phyloP scores from a whole-genome alignment of 2,329 filamentous ascomycete genomes.

The Myriosclerotinia duriaeana region DNA sequence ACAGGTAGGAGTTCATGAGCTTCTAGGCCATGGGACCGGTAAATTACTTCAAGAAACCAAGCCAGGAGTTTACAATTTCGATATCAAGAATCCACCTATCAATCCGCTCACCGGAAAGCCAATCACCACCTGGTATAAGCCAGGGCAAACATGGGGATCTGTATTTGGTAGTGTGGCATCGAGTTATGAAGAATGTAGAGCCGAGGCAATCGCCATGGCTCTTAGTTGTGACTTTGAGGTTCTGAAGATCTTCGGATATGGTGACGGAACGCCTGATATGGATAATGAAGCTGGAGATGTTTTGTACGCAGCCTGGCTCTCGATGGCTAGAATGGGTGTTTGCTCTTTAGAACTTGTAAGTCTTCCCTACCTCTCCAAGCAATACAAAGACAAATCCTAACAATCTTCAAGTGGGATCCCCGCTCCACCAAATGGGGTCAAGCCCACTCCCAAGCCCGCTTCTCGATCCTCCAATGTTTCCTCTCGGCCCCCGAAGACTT shows the following conservation, averaged over 20 bases:
- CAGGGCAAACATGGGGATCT: conserved; percentile 90
- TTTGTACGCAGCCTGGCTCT: conserved; percentile 82
- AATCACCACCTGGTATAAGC: conserved; percentile 86
- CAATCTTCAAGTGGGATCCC: conserved; percentile 68
- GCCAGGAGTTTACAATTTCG: conserved; percentile 83
- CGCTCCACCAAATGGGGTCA: conserved; percentile 91
- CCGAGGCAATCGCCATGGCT: conserved; percentile 91
- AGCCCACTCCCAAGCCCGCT: conserved; percentile 86
- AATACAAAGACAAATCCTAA: neutral
- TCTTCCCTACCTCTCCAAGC: neutral
- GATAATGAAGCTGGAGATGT: conserved; percentile 78
- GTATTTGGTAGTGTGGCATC: conserved; percentile 87
- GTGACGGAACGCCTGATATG: conserved; percentile 72
- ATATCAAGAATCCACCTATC: conserved; percentile 74
- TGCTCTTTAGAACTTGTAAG: conserved; percentile 72
- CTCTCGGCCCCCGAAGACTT: conserved; percentile 83
- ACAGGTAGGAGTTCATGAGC: conserved; percentile 91
- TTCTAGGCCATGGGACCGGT: conserved; percentile 85
- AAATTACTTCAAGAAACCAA: conserved; percentile 90
- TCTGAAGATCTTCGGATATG: conserved; percentile 88
- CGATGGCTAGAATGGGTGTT: conserved; percentile 92
- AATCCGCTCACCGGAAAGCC: conserved; percentile 78
- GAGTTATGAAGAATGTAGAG: conserved; percentile 91
- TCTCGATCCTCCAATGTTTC: conserved; percentile 83
- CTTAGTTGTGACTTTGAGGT: conserved; percentile 86